Evolutionary conservation across 306 rosid species (phyloP), one percentile per base, ranked within the genome.

Genomic region (Quercus aquifolioides): DNA sequence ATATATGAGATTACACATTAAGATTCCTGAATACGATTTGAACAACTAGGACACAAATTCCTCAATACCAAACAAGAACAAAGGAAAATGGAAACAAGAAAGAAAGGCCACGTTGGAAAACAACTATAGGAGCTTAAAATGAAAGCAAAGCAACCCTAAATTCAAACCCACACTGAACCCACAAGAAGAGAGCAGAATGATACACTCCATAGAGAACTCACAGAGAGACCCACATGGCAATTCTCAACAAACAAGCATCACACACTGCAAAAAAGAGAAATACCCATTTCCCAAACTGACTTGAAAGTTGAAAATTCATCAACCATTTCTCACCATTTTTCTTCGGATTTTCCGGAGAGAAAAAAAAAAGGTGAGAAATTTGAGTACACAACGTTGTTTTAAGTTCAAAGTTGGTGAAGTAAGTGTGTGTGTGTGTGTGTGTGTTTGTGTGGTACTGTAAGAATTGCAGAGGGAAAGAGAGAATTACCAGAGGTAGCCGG

Each of bases 401-500:
- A 56, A 74, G 81, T 73, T 64, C 71, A 20, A 51, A 81, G 75
- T 55, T 20, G 69, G 68, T 5, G 60, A 83, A 81, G 78, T 79
- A 31, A n/a, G 23, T 23, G 23, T 23, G 23, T 23, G 23, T 43
- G 31, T 78, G 35, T 38, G 46, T 6, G 8, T 79, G 31, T 41
- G 31, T 75, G 35, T 1, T 11, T 2, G 46, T 0, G 46, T 0
- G 55, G 84, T 84, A 88, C 87, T 88, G 46, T 41, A 41, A 41
- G 46, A 41, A 41, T 41, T 41, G 46, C 8, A 41, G 46, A 8
- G 46, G 46, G 46, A 8, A 41, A 41, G 46, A 41, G 46, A 41
- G 46, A 41, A 41, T 41, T 41, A 41, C 46, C 46, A 28, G 86
- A 82, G 76, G 35, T 82, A 35, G 72, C 68, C 77, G 80, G 92